A percentile compares a stretch with the other conserved stretches of the same genome.
Evolutionary conservation across 2,329 filamentous ascomycete genomes (phyloP).

Genomic region (Epichloe scottii): DNA sequence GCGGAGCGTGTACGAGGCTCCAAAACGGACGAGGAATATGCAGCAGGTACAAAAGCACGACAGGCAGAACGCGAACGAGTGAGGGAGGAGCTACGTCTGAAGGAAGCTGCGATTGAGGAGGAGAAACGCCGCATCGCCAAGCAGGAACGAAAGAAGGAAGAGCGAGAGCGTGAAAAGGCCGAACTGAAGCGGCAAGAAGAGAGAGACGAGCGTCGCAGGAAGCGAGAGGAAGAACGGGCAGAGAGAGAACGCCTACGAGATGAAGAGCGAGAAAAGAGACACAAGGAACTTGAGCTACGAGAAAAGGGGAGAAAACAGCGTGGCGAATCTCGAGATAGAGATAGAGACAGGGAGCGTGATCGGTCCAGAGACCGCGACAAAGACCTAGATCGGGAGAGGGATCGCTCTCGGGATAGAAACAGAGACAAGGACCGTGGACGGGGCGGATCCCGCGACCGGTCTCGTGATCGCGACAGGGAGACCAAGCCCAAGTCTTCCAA

Average conservation of each 20-base stretch:
- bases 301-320: conserved; percentile 22
- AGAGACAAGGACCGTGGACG: conserved; percentile 16
- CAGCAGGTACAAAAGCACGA: conserved; percentile 49
- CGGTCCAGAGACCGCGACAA: conserved; percentile 19
- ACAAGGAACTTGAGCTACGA: conserved; percentile 26
- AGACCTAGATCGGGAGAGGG: conserved; percentile 19
- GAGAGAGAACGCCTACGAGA: conserved; percentile 38
- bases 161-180: conserved; percentile 35
- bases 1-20: conserved; percentile 52
- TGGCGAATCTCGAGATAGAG: background rate
- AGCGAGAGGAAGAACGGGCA: conserved; percentile 41
- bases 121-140: conserved; percentile 46
- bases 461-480: conserved; percentile 19
- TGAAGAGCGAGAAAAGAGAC: conserved; percentile 26
- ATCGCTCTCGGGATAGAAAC: conserved; percentile 17
- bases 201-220: conserved; percentile 34
- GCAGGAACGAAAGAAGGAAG: conserved; percentile 40
- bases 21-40: conserved; percentile 65
- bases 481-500: conserved; percentile 17
- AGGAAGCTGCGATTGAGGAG: conserved; percentile 48
- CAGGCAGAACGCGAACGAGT: conserved; percentile 48
- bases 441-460: conserved; percentile 19
- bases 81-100: conserved; percentile 45
- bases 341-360: conserved; percentile 6
- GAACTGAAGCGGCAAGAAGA: conserved; percentile 38